A percentile compares a stretch with the other conserved stretches of the same genome.
Conservation (phyloP, 108 stramenopile genomes). For the Nitzschia sp. region DNA sequence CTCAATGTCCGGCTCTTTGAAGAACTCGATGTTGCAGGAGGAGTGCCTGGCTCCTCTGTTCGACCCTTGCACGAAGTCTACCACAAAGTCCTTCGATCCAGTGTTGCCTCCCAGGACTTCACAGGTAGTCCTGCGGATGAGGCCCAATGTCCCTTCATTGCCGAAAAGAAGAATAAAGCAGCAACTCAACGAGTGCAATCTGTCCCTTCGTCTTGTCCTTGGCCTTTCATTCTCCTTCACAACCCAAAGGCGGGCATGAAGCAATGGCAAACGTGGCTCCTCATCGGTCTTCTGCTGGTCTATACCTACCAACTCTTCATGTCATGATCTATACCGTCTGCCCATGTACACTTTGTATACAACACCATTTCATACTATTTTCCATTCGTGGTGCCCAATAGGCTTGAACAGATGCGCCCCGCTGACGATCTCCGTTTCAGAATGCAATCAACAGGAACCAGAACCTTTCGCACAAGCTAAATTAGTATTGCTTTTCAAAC, state of each 20-base stretch:
- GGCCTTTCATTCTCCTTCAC: constrained; percentile 86
- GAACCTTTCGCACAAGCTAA: too few relatives aligned
- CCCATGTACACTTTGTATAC: too few relatives aligned
- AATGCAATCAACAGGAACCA: too few relatives aligned
- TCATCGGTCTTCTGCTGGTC: constrained; percentile 47
- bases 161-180: background rate
- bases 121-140: constrained; percentile 10
- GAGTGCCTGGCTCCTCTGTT: constrained; percentile 59
- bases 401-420: too few relatives aligned
- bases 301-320: constrained; percentile 20
- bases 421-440: too few relatives aligned
- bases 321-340: too few relatives aligned
- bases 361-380: too few relatives aligned
- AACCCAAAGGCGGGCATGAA: constrained; percentile 60
- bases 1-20: constrained; percentile 89
- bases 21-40: constrained; percentile 78
- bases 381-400: too few relatives aligned
- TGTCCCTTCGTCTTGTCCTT: constrained; percentile 55
- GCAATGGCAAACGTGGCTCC: constrained; percentile 83
- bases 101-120: background rate
- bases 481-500: too few relatives aligned
- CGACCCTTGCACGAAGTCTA: constrained; percentile 62
- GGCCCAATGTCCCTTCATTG: constrained; percentile 12
- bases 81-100: background rate
- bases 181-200: constrained; percentile 6